Evolutionary conservation across 2,329 filamentous ascomycete genomes (phyloP), one percentile per base, ranked within the genome.

Genomic region (Raffaelea albimanens): DNA sequence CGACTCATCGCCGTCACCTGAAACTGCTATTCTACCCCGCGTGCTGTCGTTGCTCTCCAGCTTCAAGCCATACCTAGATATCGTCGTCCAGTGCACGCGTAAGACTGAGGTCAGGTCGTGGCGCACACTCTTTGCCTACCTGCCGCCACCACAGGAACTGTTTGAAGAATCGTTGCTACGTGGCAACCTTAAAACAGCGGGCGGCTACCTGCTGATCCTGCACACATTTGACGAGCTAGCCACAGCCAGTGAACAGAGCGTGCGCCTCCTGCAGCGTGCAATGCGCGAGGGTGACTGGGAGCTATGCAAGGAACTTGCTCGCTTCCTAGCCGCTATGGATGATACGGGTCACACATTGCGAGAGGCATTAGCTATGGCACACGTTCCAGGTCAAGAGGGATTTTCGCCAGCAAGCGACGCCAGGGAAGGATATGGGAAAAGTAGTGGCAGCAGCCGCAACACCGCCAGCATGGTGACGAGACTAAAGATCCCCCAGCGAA

Each of bases 61-160:
- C 1, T 85, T 88, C 63, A 83, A 82, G 48, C 80, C 88, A 49
- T 98, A 96, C 59, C 80, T 97, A 16, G 91, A 97, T 58, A 93
- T 97, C 49, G 83, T 98, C 21, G 85, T 98, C 19, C 93, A 95
- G 66, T 98, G 93, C 66, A 96, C 93, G 2, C 84, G 93, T 47
- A 98, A 98, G 66, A 98, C 93, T 0, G 93, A 98, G 61, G 82
- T 95, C 8, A 82, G 91, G 36, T 95, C 88, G 48, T 98, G 93
- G 93, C 82, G 85, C 50, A 96, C 93, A 1, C 73, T 98, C 1
- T 98, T 98, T 63, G 81, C 83, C 4, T 89, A 96, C 58, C 73
- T 98, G 1, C 93, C 93, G 1, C 87, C 91, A 1, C 87, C 91
- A 4, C 84, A 89, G 58, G 86, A 93, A 56, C 75, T 98, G 0